phyloP scores from a whole-genome alignment of 257 asterid species.

The Rubia yunnanensis region DNA sequence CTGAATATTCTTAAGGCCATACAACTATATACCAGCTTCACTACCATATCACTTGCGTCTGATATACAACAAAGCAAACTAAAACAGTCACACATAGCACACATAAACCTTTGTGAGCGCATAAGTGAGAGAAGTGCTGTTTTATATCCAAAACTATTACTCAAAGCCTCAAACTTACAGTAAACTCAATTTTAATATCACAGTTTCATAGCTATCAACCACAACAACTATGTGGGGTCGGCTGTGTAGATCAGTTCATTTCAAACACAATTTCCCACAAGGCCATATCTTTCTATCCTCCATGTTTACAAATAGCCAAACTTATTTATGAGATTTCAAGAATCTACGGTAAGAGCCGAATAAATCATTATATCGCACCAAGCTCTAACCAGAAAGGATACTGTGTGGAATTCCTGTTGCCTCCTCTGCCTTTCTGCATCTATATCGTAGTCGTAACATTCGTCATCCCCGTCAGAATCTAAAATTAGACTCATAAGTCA shows the following conservation, averaged over 20 bases:
- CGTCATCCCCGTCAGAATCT: slow-evolving; percentile 18
- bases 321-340: neutral
- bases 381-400: slow-evolving; percentile 12
- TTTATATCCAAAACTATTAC: neutral
- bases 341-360: neutral
- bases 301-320: neutral
- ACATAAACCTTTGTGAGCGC: neutral
- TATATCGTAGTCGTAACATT: neutral
- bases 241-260: neutral
- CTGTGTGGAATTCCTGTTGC: neutral
- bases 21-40: slow-evolving; percentile 4
- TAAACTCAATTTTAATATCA: neutral
- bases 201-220: neutral
- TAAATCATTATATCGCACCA: neutral
- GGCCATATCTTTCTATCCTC: neutral
- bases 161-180: neutral
- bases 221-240: neutral
- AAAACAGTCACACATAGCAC: neutral
- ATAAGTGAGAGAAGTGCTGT: neutral
- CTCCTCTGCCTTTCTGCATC: neutral
- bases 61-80: neutral
- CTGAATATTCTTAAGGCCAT: slow-evolving; percentile 31
- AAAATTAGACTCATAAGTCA: slow-evolving; percentile 2
- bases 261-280: neutral
- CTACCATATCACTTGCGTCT: neutral